phyloP scores from a whole-genome alignment of 1,284 basidiomycete species.

The Ustilago crameri region DNA sequence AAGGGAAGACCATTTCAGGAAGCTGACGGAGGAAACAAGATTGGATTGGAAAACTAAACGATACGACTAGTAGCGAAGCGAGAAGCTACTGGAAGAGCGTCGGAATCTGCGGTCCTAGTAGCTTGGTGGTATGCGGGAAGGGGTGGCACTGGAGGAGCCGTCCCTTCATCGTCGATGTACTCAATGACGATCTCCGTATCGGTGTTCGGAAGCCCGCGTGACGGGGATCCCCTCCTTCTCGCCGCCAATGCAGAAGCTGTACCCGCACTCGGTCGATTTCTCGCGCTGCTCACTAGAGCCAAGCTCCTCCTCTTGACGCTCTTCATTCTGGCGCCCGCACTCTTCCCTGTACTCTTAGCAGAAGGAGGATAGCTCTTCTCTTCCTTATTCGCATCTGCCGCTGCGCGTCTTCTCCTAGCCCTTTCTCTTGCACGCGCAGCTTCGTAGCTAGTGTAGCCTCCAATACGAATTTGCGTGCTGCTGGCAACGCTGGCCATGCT shows the following conservation, averaged over 20 bases:
- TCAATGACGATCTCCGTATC: conserved; percentile 13
- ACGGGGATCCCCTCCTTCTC: conserved; percentile 7
- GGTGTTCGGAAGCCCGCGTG: conserved; percentile 17
- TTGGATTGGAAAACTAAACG: conserved; percentile 15
- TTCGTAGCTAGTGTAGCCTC: conserved; percentile 31
- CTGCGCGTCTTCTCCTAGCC: conserved; percentile 17
- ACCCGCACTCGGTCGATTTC: conserved; percentile 26
- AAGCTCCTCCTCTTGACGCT: conserved; percentile 26
- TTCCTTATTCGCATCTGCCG: not conserved
- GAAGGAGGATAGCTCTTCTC: conserved; percentile 22
- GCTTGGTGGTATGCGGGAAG: conserved; percentile 43
- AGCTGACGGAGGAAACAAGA: not conserved
- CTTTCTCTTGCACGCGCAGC: conserved; percentile 34
- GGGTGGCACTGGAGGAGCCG: conserved; percentile 30
- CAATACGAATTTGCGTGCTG: conserved; percentile 40
- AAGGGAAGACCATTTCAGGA: too few species aligned
- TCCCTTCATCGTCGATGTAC: conserved; percentile 24
- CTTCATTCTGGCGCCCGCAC: conserved; percentile 14
- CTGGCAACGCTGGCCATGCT: conserved; percentile 24
- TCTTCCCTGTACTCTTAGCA: conserved; percentile 27
- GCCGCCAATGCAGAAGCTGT: conserved; percentile 34
- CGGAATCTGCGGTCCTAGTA: not conserved
- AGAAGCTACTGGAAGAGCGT: conserved; percentile 18
- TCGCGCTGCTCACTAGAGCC: conserved; percentile 30
- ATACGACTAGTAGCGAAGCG: conserved; percentile 24